A percentile compares a stretch with the other conserved stretches of the same genome.
These are phyloP conservation scores for Bonia amplexicaulis DNA, from an alignment of 176 grass and related monocot species.

Conservation along the genomic window DNA sequence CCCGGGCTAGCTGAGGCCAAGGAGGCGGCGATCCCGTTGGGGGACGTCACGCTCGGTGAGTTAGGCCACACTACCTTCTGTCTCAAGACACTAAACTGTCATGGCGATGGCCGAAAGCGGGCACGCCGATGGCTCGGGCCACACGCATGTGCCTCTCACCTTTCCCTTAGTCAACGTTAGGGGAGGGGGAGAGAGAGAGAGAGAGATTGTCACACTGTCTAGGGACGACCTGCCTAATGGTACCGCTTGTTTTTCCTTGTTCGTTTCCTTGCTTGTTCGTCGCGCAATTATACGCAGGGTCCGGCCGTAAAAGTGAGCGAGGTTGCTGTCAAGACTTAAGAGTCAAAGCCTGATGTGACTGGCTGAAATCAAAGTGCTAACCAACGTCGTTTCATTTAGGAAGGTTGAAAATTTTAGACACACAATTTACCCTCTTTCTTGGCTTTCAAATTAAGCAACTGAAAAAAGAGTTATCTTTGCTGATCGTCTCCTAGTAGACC, in stretches of 20 bases:
- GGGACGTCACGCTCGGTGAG: conserved; percentile 7
- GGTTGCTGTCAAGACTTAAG: not conserved
- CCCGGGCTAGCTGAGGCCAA: not conserved
- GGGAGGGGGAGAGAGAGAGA: not conserved
- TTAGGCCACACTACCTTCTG: conserved; percentile 31
- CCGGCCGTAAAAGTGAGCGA: not conserved
- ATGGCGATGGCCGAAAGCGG: conserved; percentile 10
- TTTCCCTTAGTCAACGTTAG: conserved; percentile 28
- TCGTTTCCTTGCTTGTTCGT: not conserved
- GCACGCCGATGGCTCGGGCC: conserved; percentile 21
- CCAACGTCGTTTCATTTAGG: not conserved
- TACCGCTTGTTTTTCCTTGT: not conserved
- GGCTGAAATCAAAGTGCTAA: not conserved
- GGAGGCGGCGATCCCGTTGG: not conserved
- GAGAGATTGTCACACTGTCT: not conserved
- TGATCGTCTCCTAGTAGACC: too few relatives aligned
- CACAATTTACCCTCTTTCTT: too few relatives aligned
- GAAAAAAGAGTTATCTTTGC: too few relatives aligned
- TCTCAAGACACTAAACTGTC: conserved; percentile 3
- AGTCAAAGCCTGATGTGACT: conserved; percentile 19
- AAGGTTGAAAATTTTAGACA: too few relatives aligned
- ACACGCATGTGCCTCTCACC: not conserved
- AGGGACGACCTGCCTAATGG: not conserved
- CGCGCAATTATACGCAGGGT: not conserved
- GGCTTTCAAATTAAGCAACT: too few relatives aligned